Evolutionary conservation across 2,329 filamentous ascomycete genomes (phyloP).

Genomic region (Fusarium sp.): DNA sequence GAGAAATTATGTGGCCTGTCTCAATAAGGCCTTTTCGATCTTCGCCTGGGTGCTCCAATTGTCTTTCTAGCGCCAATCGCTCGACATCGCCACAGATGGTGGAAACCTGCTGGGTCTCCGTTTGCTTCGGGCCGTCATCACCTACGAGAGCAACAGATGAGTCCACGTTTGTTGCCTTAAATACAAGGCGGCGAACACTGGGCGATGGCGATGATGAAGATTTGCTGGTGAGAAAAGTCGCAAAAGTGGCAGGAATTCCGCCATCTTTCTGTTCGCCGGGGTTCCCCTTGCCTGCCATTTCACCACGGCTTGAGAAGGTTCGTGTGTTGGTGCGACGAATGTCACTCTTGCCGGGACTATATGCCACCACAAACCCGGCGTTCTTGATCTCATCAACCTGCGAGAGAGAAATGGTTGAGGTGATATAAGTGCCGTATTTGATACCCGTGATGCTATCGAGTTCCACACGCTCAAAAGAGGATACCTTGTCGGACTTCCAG

Average conservation of each 20-base stretch:
- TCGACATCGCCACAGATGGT: conserved; percentile 83
- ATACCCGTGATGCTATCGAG: conserved; percentile 80
- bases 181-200: conserved; percentile 32
- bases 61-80: conserved; percentile 68
- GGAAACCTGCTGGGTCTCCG: conserved; percentile 68
- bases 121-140: conserved; percentile 58
- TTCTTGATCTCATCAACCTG: conserved; percentile 85
- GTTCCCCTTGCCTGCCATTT: conserved; percentile 47
- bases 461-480: conserved; percentile 88
- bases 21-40: conserved; percentile 64
- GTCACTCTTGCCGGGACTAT: conserved; percentile 78
- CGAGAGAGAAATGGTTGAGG: conserved; percentile 82
- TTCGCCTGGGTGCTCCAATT: conserved; percentile 58
- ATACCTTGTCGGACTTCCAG: conserved; percentile 95
- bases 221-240: conserved; percentile 59
- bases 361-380: conserved; percentile 85
- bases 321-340: conserved; percentile 87
- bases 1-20: conserved; percentile 80
- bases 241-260: conserved; percentile 54
- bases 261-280: conserved; percentile 40
- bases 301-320: conserved; percentile 72
- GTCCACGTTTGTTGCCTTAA: conserved; percentile 56
- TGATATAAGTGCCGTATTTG: conserved; percentile 88
- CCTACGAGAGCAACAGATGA: conserved; percentile 69
- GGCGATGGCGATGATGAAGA: conserved; percentile 34